Evolutionary conservation across 2,329 filamentous ascomycete genomes (phyloP).

Genomic region (Tolypocladium ophioglossoides): DNA sequence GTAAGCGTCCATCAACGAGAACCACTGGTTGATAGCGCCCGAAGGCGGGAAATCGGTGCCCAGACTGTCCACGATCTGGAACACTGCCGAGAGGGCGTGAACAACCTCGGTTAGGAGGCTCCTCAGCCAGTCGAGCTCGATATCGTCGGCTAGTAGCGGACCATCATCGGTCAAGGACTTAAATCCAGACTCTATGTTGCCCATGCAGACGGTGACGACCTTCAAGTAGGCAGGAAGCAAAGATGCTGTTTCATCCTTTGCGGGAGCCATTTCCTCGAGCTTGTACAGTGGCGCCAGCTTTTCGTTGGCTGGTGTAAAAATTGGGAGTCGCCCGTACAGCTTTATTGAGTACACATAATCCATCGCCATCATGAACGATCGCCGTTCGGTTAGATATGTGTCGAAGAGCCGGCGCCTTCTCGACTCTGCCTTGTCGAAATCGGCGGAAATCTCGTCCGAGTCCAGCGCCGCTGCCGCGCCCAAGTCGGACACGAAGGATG

Average conservation of each 20-base stretch:
- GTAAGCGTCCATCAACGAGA: slow-evolving; percentile 57
- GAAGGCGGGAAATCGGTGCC: slow-evolving; percentile 44
- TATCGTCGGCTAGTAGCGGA: slow-evolving; percentile 37
- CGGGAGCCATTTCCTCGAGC: slow-evolving; percentile 13
- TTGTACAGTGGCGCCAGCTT: slow-evolving; percentile 20
- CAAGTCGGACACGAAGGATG: slow-evolving; percentile 45
- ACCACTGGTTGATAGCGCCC: slow-evolving; percentile 58
- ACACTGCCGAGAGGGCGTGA: slow-evolving; percentile 63
- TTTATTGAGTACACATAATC: slow-evolving; percentile 43
- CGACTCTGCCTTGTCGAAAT: slow-evolving; percentile 52
- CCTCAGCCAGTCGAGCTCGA: slow-evolving; percentile 49
- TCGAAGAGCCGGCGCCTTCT: slow-evolving; percentile 59
- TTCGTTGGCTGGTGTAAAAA: slow-evolving; percentile 14
- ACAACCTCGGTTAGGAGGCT: slow-evolving; percentile 59
- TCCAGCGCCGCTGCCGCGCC: slow-evolving; percentile 35
- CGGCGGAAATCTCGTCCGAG: slow-evolving; percentile 41
- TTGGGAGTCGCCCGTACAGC: slow-evolving; percentile 28
- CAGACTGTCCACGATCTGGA: slow-evolving; percentile 57
- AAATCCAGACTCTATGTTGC: slow-evolving; percentile 37
- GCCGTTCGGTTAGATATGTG: slow-evolving; percentile 62
- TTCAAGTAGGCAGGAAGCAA: slow-evolving; percentile 38
- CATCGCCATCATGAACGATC: slow-evolving; percentile 53
- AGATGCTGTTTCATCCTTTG: slow-evolving; percentile 28
- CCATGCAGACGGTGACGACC: slow-evolving; percentile 36
- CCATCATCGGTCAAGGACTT: slow-evolving; percentile 38